phyloP scores from a whole-genome alignment of 2,329 filamentous ascomycete species.

The Falciphora oryzae region DNA sequence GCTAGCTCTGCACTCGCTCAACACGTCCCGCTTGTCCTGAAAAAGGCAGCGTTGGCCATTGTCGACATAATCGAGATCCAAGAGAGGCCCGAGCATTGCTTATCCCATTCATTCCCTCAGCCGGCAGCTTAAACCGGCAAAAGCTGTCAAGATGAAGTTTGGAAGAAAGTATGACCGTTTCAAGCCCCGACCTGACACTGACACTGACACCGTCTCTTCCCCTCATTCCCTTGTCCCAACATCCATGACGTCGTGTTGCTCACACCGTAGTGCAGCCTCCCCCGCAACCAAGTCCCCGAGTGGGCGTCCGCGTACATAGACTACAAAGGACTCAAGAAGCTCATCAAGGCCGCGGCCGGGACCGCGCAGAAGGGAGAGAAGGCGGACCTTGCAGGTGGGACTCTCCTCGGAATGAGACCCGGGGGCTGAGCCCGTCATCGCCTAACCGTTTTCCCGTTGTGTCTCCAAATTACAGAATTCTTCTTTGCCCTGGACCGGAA shows the following conservation, averaged over 20 bases:
- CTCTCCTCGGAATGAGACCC: constrained; percentile 20
- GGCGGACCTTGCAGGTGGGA: constrained; percentile 85
- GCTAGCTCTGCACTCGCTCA: not conserved
- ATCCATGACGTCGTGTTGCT: constrained; percentile 2
- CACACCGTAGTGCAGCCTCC: constrained; percentile 36
- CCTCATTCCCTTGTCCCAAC: not conserved
- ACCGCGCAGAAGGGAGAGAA: constrained; percentile 62
- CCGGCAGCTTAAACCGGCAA: not conserved
- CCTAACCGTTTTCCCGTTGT: constrained; percentile 27
- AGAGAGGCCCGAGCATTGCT: not conserved
- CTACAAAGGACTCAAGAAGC: constrained; percentile 89
- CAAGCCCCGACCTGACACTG: not conserved
- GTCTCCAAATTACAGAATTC: constrained; percentile 62
- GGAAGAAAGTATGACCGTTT: constrained; percentile 26
- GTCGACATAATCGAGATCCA: not conserved
- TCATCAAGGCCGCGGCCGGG: constrained; percentile 75
- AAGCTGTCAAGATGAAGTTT: constrained; percentile 27
- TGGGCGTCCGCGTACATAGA: constrained; percentile 82
- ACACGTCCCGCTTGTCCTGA: not conserved
- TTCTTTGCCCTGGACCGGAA: constrained; percentile 96
- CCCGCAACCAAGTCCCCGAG: constrained; percentile 79
- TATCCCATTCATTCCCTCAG: not conserved
- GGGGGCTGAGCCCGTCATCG: constrained; percentile 26
- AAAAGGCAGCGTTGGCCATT: not conserved
- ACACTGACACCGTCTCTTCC: not conserved